Evolutionary conservation across 768 basidiomycete genomes (phyloP), one percentile per base, ranked within the genome.

Genomic region (Paxillus ammoniavirescens): DNA sequence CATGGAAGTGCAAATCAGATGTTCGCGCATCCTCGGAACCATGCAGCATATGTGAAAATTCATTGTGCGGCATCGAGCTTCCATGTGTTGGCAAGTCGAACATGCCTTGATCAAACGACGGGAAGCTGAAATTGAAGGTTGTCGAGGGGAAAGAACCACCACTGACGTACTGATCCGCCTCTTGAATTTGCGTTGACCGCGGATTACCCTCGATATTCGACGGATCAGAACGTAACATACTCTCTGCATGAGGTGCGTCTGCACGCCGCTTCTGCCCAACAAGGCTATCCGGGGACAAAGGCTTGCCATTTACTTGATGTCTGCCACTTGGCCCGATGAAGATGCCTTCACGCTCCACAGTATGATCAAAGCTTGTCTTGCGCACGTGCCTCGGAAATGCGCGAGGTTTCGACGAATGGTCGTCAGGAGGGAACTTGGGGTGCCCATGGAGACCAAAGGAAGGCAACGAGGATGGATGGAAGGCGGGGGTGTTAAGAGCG

Each of bases 361-460:
- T 94, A 71, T 94, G 93, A 70, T 97, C 93, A 68, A 94, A 96
- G 71, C 91, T 93, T 43, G 93, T 92, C 77, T 97, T 97, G 56
- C 93, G 83, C 54, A 93, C 91, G 70, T 89, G 88, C 55, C 87
- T 82, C 49, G 93, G 91, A 66, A 93, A 91, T 30, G 78, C 71
- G 57, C 79, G 83, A 59, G 77, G 64, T 56, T 73, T 73, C 47
- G 69, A 62, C 54, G 73, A 62, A 23, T 64, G 60, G 60, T 69
- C 57, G 56, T 77, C 59, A 56, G 51, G 57, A 47, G 63, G 63
- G 49, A 57, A 61, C 47, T 70, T 71, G 45, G 79, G 74, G 48
- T 73, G 73, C 47, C 86, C 84, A 70, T 87, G 83, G 40, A 87
- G 66, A 54, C 89, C 87, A 54, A 80, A 74, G 23, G 88, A 80